Evolutionary conservation across 225 moss, liverwort and hornwort genomes (phyloP), one percentile per base, ranked within the genome.

Genomic region (Physcomitrium patens): DNA sequence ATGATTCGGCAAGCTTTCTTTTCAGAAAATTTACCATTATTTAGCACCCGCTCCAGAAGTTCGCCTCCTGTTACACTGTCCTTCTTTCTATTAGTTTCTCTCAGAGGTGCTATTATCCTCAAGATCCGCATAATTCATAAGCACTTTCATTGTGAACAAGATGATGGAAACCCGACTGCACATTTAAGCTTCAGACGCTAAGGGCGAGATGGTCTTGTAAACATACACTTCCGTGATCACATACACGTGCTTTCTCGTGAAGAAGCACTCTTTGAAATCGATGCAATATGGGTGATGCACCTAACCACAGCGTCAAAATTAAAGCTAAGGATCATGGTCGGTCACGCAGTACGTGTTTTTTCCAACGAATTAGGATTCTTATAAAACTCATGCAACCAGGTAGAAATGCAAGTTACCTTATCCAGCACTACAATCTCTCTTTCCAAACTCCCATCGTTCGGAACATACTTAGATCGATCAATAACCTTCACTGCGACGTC

Each of bases 151-250:
- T 5, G 2, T 15, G 12, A 15, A 49, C 12, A 12, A 49, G 4
- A 49, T 12, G 49, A 12, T 12, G 12, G 2, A 10, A 12, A 12
- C 4, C 49, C 15, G 26, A 20, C 18, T 60, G 11, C 16, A 9
- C 59, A 59, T 22, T 3, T 47, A 20, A 42, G 13, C 41, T 37
- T 24, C 12, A 22, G 26, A 20, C 45, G 54, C 19, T 16, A 20
- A 20, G 12, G 18, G 20, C 48, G 20, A 17, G 55, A 14, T 74
- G 43, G 49, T 41, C 12, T 49, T 48, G 26, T 20, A 18, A 70
- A 83, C 90, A 74, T 83, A 95, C 91, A 95, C 91, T 73, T 91
- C 93, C n/a, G 91, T 95, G 76, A 95, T 81, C 74, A 95, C 84
- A n/a, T 93, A 95, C 66, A 95, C 87, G 54, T 88, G 78, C 47